Conservation (phyloP, 345 rosid genomes). For the Brassica napus region DNA sequence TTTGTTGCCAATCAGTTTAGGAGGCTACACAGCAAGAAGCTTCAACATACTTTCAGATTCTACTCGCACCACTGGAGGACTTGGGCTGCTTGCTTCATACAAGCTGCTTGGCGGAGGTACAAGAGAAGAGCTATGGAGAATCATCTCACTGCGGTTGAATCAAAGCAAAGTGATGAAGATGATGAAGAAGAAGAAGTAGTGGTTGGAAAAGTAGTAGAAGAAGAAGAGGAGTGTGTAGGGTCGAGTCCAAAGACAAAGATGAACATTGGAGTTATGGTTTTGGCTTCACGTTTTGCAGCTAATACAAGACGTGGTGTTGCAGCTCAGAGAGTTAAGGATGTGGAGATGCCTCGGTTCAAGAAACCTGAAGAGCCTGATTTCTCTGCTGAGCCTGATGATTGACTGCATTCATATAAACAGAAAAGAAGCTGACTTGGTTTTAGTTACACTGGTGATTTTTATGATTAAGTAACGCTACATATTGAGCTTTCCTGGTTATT, state of each 20-base stretch:
- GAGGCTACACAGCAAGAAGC: conserved; percentile 90
- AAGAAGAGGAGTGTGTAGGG: conserved; percentile 14
- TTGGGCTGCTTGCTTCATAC: conserved; percentile 94
- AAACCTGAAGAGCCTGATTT: conserved; percentile 92
- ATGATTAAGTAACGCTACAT: background rate
- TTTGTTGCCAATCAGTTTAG: conserved; percentile 92
- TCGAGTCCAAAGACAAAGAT: conserved; percentile 39
- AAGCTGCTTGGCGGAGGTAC: conserved; percentile 85
- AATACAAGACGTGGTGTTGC: conserved; percentile 66
- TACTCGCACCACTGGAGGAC: conserved; percentile 97
- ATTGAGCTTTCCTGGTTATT: background rate
- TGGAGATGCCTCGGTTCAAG: conserved; percentile 52
- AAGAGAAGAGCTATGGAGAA: conserved; percentile 61
- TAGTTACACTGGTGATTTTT: background rate
- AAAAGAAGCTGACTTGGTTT: conserved; percentile 3
- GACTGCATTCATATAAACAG: conserved; percentile 5
- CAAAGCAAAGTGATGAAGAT: conserved; percentile 32
- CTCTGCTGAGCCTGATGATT: conserved; percentile 55
- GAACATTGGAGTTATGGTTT: conserved; percentile 53
- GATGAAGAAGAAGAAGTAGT: background rate
- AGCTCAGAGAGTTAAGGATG: conserved; percentile 57
- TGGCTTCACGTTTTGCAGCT: conserved; percentile 76
- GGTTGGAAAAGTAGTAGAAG: background rate
- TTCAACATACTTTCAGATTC: conserved; percentile 87
- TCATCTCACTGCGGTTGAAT: conserved; percentile 51